A percentile compares a stretch with the other conserved stretches of the same genome.
Evolutionary conservation across 1,284 basidiomycete species (phyloP).

Genomic region (Salmacisia buchloeana): DNA sequence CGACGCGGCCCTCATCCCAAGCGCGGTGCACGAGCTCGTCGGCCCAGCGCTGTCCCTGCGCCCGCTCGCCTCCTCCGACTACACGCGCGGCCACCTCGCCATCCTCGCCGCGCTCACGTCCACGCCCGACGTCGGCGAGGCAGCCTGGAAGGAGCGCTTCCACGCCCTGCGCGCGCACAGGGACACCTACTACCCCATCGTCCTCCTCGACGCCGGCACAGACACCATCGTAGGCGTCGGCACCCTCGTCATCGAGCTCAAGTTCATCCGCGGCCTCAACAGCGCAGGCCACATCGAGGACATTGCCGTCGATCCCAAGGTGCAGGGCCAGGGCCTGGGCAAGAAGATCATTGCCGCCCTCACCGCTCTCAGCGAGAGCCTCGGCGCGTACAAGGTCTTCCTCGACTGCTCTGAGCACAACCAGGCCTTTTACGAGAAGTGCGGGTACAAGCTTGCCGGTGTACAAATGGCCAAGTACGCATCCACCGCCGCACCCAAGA

Average conservation of each 20-base stretch:
- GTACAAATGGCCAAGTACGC: slow-evolving; percentile 49
- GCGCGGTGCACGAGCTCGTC: slow-evolving; percentile 22
- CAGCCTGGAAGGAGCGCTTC: slow-evolving; percentile 52
- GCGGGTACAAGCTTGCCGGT: slow-evolving; percentile 58
- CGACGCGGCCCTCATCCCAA: slow-evolving; percentile 63
- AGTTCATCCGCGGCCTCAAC: slow-evolving; percentile 77
- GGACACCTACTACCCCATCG: slow-evolving; percentile 69
- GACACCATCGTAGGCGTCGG: slow-evolving; percentile 81
- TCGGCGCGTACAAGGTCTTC: slow-evolving; percentile 89
- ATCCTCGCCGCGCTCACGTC: slow-evolving; percentile 75
- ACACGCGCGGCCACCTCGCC: slow-evolving; percentile 72
- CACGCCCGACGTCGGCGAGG: slow-evolving; percentile 69
- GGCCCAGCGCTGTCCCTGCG: slow-evolving; percentile 62
- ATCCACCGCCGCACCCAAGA: no score
- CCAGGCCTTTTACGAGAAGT: slow-evolving; percentile 94
- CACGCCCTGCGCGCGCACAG: slow-evolving; percentile 17
- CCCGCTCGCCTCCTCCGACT: slow-evolving; percentile 79
- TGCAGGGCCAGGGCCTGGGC: slow-evolving; percentile 86
- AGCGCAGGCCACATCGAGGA: slow-evolving; percentile 93
- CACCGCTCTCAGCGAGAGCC: slow-evolving; percentile 65
- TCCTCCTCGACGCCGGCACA: slow-evolving; percentile 68
- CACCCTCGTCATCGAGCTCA: slow-evolving; percentile 79
- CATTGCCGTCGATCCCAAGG: slow-evolving; percentile 79
- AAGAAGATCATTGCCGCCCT: slow-evolving; percentile 78
- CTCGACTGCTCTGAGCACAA: slow-evolving; percentile 88